A percentile compares a stretch with the other conserved stretches of the same genome.
These are phyloP conservation scores for Pseudotsuga menziesii DNA, from an alignment of 75 land plant genomes.

Conservation along the genomic window DNA sequence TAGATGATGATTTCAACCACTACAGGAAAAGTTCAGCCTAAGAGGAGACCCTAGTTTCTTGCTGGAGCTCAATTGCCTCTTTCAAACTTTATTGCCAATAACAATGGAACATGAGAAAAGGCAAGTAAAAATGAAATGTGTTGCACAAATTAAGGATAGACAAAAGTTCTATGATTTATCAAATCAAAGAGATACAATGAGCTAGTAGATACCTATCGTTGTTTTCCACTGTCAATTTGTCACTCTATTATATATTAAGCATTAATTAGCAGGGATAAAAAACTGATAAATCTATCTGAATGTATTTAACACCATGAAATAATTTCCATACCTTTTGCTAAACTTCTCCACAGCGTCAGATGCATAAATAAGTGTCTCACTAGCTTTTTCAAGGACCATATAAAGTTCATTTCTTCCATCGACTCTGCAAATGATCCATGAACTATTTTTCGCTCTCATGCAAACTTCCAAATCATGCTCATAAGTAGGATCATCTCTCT, in stretches of 20 bases:
- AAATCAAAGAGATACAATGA: neutral
- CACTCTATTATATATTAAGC: neutral
- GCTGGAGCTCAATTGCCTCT: neutral
- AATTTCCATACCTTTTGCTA: slow-evolving; percentile 68
- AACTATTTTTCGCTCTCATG: slow-evolving; percentile 80
- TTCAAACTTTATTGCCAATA: neutral
- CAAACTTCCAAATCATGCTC: slow-evolving; percentile 75
- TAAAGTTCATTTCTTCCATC: slow-evolving; percentile 79
- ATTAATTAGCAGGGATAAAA: neutral
- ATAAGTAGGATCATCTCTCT: slow-evolving; percentile 25
- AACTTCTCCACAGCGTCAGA: slow-evolving; percentile 93
- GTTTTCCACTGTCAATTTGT: neutral
- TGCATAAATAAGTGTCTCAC: slow-evolving; percentile 89
- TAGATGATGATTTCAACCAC: neutral
- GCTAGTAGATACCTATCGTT: neutral
- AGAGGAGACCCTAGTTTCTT: neutral
- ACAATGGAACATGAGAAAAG: neutral
- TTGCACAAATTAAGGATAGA: neutral
- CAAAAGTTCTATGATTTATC: neutral
- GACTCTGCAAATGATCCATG: slow-evolving; percentile 79
- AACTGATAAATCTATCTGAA: neutral
- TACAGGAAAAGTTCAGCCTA: neutral
- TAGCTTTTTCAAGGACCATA: slow-evolving; percentile 86
- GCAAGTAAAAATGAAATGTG: neutral
- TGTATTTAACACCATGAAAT: neutral